phyloP scores from a whole-genome alignment of 2,329 filamentous ascomycete species.

The Sclerotinia nivalis region DNA sequence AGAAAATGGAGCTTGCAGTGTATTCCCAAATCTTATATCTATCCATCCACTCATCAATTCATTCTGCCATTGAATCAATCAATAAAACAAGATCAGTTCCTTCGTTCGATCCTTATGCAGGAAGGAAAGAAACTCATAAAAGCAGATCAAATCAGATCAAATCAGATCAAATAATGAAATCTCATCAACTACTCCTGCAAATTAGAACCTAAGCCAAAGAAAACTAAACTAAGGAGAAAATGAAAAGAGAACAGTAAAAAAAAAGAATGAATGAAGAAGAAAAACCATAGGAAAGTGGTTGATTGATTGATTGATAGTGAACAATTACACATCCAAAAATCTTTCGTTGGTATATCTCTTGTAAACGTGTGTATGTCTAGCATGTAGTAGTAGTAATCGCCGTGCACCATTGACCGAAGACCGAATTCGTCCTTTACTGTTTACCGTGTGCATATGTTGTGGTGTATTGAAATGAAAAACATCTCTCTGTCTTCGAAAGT shows the following conservation, averaged over 20 bases:
- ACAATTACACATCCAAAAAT: conserved; percentile 4
- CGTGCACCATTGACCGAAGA: not conserved
- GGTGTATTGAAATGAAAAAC: not conserved
- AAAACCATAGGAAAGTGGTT: not conserved
- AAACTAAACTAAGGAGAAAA: not conserved
- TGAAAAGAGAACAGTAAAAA: not conserved
- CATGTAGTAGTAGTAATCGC: not conserved
- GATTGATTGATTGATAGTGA: conserved; percentile 9
- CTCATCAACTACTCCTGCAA: not conserved
- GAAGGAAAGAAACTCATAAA: not conserved
- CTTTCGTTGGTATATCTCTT: conserved; percentile 8
- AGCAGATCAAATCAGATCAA: not conserved
- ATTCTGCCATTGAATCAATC: not conserved
- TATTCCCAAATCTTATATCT: not conserved
- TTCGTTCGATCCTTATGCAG: not conserved
- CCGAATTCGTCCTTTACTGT: not conserved
- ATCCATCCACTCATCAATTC: not conserved
- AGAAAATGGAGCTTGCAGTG: not conserved
- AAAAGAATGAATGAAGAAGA: not conserved
- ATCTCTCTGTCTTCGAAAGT: not conserved
- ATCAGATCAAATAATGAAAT: not conserved
- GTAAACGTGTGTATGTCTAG: conserved; percentile 2
- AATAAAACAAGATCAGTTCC: no score
- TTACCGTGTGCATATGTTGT: not conserved
- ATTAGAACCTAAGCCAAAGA: not conserved